Evolutionary conservation across 2,329 filamentous ascomycete species (phyloP).

Genomic region (Penicillium aurantiogriseum): DNA sequence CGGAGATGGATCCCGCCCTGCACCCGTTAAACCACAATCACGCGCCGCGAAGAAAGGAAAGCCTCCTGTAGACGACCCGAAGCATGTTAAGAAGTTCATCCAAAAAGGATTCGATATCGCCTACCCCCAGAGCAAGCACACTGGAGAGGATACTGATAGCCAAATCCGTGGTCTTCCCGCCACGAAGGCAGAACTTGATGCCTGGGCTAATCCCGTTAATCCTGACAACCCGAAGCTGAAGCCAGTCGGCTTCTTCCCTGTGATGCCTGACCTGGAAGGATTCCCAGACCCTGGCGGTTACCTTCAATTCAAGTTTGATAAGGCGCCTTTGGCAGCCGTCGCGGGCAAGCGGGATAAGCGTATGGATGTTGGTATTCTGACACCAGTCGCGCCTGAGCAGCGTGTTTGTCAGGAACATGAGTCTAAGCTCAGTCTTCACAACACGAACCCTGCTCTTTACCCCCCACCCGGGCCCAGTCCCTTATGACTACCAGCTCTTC

Average conservation of each 20-base stretch:
- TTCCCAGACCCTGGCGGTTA: constrained; percentile 59
- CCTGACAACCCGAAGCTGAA: constrained; percentile 58
- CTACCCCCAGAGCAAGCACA: constrained; percentile 60
- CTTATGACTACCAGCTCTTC: constrained; percentile 61
- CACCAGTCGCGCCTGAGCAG: constrained; percentile 52
- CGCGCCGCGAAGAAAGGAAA: constrained; percentile 34
- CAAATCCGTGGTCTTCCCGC: constrained; percentile 55
- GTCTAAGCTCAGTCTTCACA: constrained; percentile 49
- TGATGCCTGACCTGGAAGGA: constrained; percentile 61
- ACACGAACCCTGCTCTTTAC: constrained; percentile 50
- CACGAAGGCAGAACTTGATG: constrained; percentile 55
- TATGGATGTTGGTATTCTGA: constrained; percentile 58
- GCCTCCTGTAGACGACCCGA: constrained; percentile 54
- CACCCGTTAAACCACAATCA: constrained; percentile 27
- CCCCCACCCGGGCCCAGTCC: constrained; percentile 54
- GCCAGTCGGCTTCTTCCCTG: constrained; percentile 59
- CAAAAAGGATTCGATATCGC: constrained; percentile 65
- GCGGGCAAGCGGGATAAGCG: constrained; percentile 56
- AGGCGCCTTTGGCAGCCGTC: constrained; percentile 53
- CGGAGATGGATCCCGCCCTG: constrained; percentile 32
- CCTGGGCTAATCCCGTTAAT: constrained; percentile 61
- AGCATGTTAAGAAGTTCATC: constrained; percentile 60
- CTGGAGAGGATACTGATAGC: constrained; percentile 54
- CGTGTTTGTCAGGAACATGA: constrained; percentile 49
- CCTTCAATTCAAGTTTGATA: constrained; percentile 61